Evolutionary conservation across 2,329 filamentous ascomycete genomes (phyloP).

Genomic region (Cordyceps fumosorosea): DNA sequence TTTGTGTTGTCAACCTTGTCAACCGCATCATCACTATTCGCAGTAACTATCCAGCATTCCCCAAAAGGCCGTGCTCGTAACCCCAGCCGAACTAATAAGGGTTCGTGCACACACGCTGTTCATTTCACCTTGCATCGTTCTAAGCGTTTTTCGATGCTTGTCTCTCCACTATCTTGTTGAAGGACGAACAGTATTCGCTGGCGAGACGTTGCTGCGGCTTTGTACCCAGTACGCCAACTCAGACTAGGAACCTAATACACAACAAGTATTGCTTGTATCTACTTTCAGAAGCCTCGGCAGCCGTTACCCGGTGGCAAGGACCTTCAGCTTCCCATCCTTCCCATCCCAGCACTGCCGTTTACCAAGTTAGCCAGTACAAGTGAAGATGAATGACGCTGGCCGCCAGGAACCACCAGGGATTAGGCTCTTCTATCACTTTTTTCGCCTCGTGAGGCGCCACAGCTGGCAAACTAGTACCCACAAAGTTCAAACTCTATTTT

Average conservation of each 20-base stretch:
- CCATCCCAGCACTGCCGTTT: too few relatives aligned
- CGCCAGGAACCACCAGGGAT: too few relatives aligned
- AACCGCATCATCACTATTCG: background rate
- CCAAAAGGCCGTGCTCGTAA: background rate
- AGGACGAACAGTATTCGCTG: background rate
- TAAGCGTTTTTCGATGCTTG: background rate
- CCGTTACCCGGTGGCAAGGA: background rate
- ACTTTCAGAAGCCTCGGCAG: too few relatives aligned
- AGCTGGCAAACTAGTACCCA: slow-evolving; percentile 2
- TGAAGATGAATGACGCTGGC: too few relatives aligned
- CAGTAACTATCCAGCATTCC: background rate
- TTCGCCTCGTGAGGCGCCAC: background rate
- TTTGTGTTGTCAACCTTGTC: too few relatives aligned
- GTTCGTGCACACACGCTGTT: background rate
- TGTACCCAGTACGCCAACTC: background rate
- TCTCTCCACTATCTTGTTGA: background rate
- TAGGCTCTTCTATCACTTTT: background rate
- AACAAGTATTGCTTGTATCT: too few relatives aligned
- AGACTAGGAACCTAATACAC: background rate
- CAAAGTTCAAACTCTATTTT: slow-evolving; percentile 8
- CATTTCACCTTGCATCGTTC: background rate
- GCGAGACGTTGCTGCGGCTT: background rate
- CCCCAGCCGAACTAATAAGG: background rate
- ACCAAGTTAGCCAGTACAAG: too few relatives aligned
- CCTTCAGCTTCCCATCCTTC: background rate